phyloP scores from a whole-genome alignment of 2,329 filamentous ascomycete species.

The Colletotrichum lentis region DNA sequence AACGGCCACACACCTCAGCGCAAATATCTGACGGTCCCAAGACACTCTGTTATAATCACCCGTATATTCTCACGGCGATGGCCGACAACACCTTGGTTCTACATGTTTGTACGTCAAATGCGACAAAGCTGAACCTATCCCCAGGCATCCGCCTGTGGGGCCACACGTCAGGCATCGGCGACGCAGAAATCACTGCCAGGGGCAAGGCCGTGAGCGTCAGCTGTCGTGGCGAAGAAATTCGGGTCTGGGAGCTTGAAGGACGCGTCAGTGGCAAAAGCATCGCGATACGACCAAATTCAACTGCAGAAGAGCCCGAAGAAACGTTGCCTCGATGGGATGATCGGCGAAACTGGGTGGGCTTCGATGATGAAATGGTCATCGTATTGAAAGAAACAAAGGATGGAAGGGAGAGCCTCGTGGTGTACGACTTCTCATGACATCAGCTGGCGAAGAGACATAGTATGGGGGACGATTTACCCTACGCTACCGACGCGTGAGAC shows the following conservation, averaged over 20 bases:
- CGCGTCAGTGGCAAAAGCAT: slow-evolving; percentile 61
- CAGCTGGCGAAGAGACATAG: background rate
- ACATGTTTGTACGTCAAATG: slow-evolving; percentile 79
- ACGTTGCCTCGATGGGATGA: slow-evolving; percentile 52
- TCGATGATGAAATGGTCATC: slow-evolving; percentile 92
- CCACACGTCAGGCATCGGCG: slow-evolving; percentile 87
- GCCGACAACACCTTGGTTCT: slow-evolving; percentile 88
- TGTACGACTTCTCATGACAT: slow-evolving; percentile 83
- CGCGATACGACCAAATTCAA: slow-evolving; percentile 56
- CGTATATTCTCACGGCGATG: slow-evolving; percentile 84
- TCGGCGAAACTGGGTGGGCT: slow-evolving; percentile 75
- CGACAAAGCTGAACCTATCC: slow-evolving; percentile 72
- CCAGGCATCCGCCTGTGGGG: slow-evolving; percentile 83
- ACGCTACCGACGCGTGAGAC: background rate
- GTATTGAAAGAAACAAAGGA: slow-evolving; percentile 75
- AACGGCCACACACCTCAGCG: slow-evolving; percentile 24
- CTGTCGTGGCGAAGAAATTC: slow-evolving; percentile 77
- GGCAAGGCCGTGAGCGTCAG: slow-evolving; percentile 93
- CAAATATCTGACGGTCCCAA: slow-evolving; percentile 58
- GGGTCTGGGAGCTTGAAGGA: slow-evolving; percentile 90
- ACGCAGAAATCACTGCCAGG: slow-evolving; percentile 82
- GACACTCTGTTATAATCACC: slow-evolving; percentile 76
- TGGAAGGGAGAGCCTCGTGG: slow-evolving; percentile 76
- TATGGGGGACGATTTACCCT: background rate
- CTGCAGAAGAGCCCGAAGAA: background rate